Conservation (phyloP, 2,329 filamentous ascomycete species). For the Rutstroemia sydowiana region DNA sequence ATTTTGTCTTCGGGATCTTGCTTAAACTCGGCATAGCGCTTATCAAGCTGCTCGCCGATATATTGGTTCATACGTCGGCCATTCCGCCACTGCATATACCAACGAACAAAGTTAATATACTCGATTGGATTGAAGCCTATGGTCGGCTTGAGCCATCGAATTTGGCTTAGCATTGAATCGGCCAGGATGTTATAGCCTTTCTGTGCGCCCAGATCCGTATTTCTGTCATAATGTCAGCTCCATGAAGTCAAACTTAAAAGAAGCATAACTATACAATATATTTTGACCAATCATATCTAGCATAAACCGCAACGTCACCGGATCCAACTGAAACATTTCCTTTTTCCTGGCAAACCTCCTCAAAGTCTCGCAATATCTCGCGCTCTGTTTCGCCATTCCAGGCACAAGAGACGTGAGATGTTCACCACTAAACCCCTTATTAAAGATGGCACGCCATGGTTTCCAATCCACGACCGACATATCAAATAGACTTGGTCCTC, state of each 20-base stretch:
- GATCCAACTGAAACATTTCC: slow-evolving; percentile 15
- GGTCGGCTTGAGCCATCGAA: slow-evolving; percentile 13
- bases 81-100: slow-evolving; percentile 15
- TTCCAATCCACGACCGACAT: slow-evolving; percentile 19
- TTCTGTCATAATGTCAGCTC: not conserved
- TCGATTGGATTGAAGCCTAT: slow-evolving; percentile 10
- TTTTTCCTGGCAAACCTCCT: slow-evolving; percentile 13
- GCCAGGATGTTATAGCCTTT: slow-evolving; percentile 14
- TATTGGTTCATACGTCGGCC: slow-evolving; percentile 15
- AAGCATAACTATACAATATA: not conserved
- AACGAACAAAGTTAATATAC: slow-evolving; percentile 1
- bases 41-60: slow-evolving; percentile 17
- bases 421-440: slow-evolving; percentile 16
- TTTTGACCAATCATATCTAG: slow-evolving; percentile 18
- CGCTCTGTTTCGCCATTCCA: slow-evolving; percentile 15
- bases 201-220: slow-evolving; percentile 13
- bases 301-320: slow-evolving; percentile 13
- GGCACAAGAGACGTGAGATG: slow-evolving; percentile 13
- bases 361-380: not conserved
- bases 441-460: slow-evolving; percentile 17
- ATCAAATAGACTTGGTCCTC: slow-evolving; percentile 9
- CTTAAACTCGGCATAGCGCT: slow-evolving; percentile 12
- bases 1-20: not conserved
- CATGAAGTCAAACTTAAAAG: slow-evolving; percentile 1
- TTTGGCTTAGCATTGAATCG: slow-evolving; percentile 13